Percentiles rank a stretch among this genome's conserved stretches.
Evolutionary conservation across 2,329 filamentous ascomycete genomes (phyloP).

Genomic region (Huntiella abstrusa): DNA sequence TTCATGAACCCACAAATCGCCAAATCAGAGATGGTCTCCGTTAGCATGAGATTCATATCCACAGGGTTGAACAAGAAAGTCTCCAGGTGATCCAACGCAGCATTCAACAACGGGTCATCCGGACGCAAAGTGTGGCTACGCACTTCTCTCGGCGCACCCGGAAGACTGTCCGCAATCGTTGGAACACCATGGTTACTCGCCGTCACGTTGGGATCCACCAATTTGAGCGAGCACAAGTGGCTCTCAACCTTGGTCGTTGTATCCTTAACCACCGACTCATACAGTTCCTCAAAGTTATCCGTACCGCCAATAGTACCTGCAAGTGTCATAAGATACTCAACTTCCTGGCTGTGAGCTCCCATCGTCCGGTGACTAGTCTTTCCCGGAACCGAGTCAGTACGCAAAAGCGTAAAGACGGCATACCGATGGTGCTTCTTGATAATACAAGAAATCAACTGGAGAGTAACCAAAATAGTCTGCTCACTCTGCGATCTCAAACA

Average conservation of each 20-base stretch:
- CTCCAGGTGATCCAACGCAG: conserved; percentile 50
- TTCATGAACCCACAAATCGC: conserved; percentile 70
- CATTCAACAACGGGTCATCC: conserved; percentile 44
- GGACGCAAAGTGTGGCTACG: conserved; percentile 41
- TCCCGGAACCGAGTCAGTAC: conserved; percentile 34
- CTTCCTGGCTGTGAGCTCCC: conserved; percentile 56
- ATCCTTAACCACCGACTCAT: conserved; percentile 54
- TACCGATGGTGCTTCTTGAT: conserved; percentile 77
- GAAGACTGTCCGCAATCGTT: conserved; percentile 34
- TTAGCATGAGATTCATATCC: conserved; percentile 76
- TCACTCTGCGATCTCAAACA: conserved; percentile 69
- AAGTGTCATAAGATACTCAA: conserved; percentile 50
- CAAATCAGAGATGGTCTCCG: conserved; percentile 64
- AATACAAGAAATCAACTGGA: conserved; percentile 74
- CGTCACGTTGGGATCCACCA: conserved; percentile 43
- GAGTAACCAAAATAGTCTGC: conserved; percentile 75
- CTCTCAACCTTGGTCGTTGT: conserved; percentile 48
- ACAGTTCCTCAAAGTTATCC: conserved; percentile 52
- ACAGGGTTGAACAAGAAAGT: conserved; percentile 80
- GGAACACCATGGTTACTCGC: conserved; percentile 38
- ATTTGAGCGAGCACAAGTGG: conserved; percentile 51
- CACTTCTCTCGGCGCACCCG: conserved; percentile 41
- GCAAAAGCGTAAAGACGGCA: conserved; percentile 57
- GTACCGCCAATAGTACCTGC: conserved; percentile 51
- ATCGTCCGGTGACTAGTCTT: conserved; percentile 45